A percentile compares a stretch with the other conserved stretches of the same genome.
Conservation (phyloP, 805 yeast genomes). For the Wickerhamiella siamensis region DNA sequence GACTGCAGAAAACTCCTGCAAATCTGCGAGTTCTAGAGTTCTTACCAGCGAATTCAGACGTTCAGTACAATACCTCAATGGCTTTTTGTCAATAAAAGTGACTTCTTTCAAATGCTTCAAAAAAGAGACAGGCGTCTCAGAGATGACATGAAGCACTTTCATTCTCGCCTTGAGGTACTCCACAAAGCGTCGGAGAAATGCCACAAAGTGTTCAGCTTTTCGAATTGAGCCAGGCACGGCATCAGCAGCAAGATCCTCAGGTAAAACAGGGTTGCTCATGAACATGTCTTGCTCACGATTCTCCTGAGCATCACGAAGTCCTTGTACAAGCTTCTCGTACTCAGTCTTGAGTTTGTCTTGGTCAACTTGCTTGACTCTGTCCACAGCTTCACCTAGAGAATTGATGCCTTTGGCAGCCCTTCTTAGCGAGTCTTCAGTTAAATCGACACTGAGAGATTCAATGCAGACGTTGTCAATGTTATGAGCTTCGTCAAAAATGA, state of each 20-base stretch:
- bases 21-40: slow-evolving; percentile 72
- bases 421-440: slow-evolving; percentile 79
- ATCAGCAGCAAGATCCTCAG: slow-evolving; percentile 73
- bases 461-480: slow-evolving; percentile 98
- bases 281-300: slow-evolving; percentile 48
- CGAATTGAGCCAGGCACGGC: slow-evolving; percentile 96
- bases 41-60: slow-evolving; percentile 76
- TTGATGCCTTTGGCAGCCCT: slow-evolving; percentile 80
- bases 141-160: slow-evolving; percentile 93
- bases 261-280: slow-evolving; percentile 76
- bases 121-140: slow-evolving; percentile 94
- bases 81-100: slow-evolving; percentile 85
- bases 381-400: slow-evolving; percentile 65
- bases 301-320: slow-evolving; percentile 57
- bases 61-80: slow-evolving; percentile 82
- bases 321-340: slow-evolving; percentile 81
- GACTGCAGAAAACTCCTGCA: slow-evolving; percentile 83
- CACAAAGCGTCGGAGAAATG: slow-evolving; percentile 80
- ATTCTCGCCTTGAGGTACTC: slow-evolving; percentile 92
- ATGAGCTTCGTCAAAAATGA: slow-evolving; percentile 97
- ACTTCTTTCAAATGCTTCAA: slow-evolving; percentile 83
- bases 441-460: slow-evolving; percentile 80
- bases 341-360: slow-evolving; percentile 76
- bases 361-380: slow-evolving; percentile 69
- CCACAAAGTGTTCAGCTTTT: slow-evolving; percentile 91